Percentiles rank a stretch among this genome's conserved stretches.
Conservation (phyloP, 2,329 filamentous ascomycete genomes). For the Alternaria sp. region DNA sequence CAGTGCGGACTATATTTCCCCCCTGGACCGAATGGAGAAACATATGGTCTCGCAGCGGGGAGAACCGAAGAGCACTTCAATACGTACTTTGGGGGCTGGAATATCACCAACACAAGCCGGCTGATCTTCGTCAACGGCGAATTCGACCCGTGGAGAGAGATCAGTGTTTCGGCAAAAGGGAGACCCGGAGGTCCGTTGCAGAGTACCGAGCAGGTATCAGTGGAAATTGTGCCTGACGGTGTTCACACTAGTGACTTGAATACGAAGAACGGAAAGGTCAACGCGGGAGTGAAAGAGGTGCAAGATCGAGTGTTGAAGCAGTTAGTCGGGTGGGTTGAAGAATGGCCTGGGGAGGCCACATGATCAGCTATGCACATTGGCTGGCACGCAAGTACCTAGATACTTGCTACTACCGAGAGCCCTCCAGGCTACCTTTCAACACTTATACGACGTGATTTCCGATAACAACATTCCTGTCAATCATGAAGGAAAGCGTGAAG, state of each 20-base stretch:
- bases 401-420: not conserved
- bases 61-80: not conserved
- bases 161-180: not conserved
- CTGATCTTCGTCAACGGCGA: not conserved
- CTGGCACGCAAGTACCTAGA: no score
- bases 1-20: not conserved
- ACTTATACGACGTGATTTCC: not conserved
- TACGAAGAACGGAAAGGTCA: not conserved
- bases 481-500: not conserved
- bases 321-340: not conserved
- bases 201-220: not conserved
- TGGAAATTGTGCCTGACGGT: not conserved
- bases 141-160: not conserved
- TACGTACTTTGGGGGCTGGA: not conserved
- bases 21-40: not conserved
- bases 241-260: not conserved
- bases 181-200: not conserved
- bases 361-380: no score
- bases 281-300: not conserved
- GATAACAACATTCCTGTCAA: not conserved
- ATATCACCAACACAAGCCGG: not conserved
- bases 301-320: not conserved
- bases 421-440: not conserved
- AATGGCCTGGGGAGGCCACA: not conserved
- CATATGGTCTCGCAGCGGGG: not conserved